phyloP scores from a whole-genome alignment of 352 stramenopile species.

The Phytopythium boreale region DNA sequence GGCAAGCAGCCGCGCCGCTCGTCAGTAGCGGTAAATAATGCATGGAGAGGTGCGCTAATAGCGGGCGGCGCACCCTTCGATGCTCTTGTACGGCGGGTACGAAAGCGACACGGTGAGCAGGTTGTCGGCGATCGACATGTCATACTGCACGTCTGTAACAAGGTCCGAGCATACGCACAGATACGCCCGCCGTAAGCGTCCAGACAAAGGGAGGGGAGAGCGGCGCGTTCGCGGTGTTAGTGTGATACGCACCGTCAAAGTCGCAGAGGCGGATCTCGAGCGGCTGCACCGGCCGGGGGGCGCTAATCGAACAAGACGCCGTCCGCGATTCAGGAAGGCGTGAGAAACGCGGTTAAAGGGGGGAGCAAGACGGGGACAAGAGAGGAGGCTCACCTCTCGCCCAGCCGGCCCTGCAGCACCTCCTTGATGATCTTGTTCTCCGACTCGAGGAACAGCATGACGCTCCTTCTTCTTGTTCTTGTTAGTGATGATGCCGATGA shows the following conservation, averaged over 20 bases:
- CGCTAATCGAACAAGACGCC: constrained; percentile 32
- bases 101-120: constrained; percentile 69
- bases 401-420: constrained; percentile 67
- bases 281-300: constrained; percentile 66
- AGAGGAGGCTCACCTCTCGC: constrained; percentile 51
- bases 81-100: constrained; percentile 71
- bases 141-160: constrained; percentile 75
- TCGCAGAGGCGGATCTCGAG: constrained; percentile 80
- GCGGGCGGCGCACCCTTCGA: constrained; percentile 41
- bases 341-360: background rate
- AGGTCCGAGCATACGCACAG: too few relatives aligned
- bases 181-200: background rate
- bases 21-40: background rate
- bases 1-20: background rate
- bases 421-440: constrained; percentile 90
- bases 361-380: background rate
- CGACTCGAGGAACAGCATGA: constrained; percentile 82
- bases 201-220: background rate
- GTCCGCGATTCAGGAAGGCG: too few relatives aligned
- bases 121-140: constrained; percentile 71
- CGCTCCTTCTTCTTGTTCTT: background rate
- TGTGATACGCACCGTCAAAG: constrained; percentile 62
- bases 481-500: background rate
- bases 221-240: background rate
- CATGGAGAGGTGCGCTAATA: too few relatives aligned